Conservation (phyloP, 2,329 filamentous ascomycete genomes). For the Plectosphaerella cucumerina region DNA sequence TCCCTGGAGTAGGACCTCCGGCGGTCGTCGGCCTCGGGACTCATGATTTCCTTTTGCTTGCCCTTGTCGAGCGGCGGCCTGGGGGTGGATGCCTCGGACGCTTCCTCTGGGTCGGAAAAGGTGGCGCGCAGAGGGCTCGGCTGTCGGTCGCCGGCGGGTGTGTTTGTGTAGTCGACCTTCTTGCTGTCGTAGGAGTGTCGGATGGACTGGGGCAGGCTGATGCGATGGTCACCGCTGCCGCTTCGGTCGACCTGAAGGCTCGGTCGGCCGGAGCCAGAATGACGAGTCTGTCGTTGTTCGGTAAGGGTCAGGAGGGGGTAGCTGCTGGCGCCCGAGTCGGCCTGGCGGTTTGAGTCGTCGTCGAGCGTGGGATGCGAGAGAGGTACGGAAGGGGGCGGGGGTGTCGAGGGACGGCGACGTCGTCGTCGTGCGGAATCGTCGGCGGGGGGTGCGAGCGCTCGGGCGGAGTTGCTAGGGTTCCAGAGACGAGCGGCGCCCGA, state of each 20-base stretch:
- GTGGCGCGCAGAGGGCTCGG: too few species aligned
- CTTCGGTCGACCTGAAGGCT: constrained; percentile 48
- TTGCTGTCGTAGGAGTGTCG: constrained; percentile 51
- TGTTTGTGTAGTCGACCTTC: constrained; percentile 19
- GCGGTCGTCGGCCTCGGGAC: constrained; percentile 28
- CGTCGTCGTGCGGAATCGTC: constrained; percentile 27
- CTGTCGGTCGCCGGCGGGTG: too few species aligned
- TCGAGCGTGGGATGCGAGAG: constrained; percentile 41
- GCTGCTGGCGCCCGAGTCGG: constrained; percentile 38
- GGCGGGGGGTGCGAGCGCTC: constrained; percentile 35
- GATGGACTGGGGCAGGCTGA: constrained; percentile 50
- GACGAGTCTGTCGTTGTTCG: constrained; percentile 43
- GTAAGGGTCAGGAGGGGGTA: constrained; percentile 48
- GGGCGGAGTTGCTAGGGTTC: constrained; percentile 59
- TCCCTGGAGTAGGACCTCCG: constrained; percentile 41
- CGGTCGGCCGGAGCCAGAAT: constrained; percentile 36
- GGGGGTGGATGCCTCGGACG: constrained; percentile 9
- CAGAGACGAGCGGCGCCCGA: constrained; percentile 47
- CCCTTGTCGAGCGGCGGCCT: constrained; percentile 37
- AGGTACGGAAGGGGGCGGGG: constrained; percentile 47
- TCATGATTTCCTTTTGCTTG: constrained; percentile 47
- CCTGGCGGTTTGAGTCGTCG: constrained; percentile 25
- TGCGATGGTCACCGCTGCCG: constrained; percentile 40
- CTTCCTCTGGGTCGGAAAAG: background rate
- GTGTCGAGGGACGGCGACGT: constrained; percentile 47